Conservation (phyloP, 2,329 filamentous ascomycete genomes). For the Aspergillus unguis region DNA sequence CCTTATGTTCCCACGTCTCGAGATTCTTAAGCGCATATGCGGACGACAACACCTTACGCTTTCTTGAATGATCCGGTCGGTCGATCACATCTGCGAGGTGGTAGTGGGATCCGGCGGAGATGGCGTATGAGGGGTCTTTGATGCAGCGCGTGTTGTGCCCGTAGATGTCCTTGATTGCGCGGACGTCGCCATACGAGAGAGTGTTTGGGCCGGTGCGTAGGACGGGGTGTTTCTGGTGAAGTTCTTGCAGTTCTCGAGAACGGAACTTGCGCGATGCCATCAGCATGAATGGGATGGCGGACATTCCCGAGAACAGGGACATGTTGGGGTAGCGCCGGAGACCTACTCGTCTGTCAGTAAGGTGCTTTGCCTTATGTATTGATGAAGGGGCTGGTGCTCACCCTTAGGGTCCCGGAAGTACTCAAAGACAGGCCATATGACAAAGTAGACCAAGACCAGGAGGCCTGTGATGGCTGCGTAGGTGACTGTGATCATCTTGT, state of each 20-base stretch:
- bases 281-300: constrained; percentile 48
- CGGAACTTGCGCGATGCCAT: constrained; percentile 45
- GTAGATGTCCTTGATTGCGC: constrained; percentile 52
- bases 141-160: constrained; percentile 51
- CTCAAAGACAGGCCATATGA: constrained; percentile 23
- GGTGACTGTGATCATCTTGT: constrained; percentile 8
- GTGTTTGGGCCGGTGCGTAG: constrained; percentile 48
- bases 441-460: constrained; percentile 25
- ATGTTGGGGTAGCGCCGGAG: constrained; percentile 49
- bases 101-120: constrained; percentile 48
- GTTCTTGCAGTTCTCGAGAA: constrained; percentile 41
- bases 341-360: constrained; percentile 22
- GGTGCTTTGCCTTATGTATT: too few species aligned
- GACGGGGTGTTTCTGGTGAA: constrained; percentile 48
- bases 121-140: constrained; percentile 50
- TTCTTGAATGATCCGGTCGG: constrained; percentile 51
- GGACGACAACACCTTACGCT: constrained; percentile 50
- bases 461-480: constrained; percentile 24
- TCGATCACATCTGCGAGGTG: constrained; percentile 54
- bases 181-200: constrained; percentile 41
- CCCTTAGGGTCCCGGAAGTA: constrained; percentile 30
- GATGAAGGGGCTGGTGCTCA: constrained; percentile 6
- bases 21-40: constrained; percentile 55
- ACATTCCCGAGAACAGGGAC: constrained; percentile 44
- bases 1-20: constrained; percentile 55